Evolutionary conservation across 345 rosid genomes (phyloP).

Genomic region (Murraya koenigii): DNA sequence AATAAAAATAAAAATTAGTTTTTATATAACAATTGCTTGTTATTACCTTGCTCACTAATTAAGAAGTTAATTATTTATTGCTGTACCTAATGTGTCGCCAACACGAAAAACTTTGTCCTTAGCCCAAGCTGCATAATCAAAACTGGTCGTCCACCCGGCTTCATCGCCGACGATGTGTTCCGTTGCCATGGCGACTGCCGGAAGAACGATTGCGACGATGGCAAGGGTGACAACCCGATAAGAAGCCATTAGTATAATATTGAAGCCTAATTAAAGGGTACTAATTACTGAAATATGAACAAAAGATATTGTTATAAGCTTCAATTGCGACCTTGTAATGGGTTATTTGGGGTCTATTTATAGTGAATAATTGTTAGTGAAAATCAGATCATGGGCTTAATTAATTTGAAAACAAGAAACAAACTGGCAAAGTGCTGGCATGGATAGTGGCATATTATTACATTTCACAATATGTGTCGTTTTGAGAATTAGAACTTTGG

Average conservation of each 20-base stretch:
- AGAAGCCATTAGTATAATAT: conserved; percentile 27
- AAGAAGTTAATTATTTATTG: too few species aligned
- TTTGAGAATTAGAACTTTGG: neutral
- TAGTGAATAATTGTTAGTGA: neutral
- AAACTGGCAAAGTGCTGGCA: neutral
- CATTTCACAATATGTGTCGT: neutral
- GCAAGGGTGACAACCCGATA: conserved; percentile 11
- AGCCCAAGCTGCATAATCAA: conserved; percentile 35
- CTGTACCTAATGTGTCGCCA: conserved; percentile 35
- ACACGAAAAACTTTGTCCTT: conserved; percentile 24
- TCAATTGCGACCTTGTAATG: neutral
- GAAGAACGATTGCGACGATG: conserved; percentile 20
- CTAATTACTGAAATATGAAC: neutral
- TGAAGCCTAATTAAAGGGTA: neutral
- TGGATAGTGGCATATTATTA: neutral
- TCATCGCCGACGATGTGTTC: conserved; percentile 32
- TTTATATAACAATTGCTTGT: too few species aligned
- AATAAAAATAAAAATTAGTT: too few species aligned
- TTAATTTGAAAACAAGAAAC: neutral
- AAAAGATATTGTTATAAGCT: neutral
- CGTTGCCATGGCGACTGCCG: conserved; percentile 25
- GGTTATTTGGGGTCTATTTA: conserved; percentile 11
- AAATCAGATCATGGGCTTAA: neutral
- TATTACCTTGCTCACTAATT: too few species aligned
- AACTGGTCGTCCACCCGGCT: conserved; percentile 21